These are phyloP conservation scores for Saccharomyces eubayanus DNA, from an alignment of 805 yeast genomes.

Conservation along the genomic window DNA sequence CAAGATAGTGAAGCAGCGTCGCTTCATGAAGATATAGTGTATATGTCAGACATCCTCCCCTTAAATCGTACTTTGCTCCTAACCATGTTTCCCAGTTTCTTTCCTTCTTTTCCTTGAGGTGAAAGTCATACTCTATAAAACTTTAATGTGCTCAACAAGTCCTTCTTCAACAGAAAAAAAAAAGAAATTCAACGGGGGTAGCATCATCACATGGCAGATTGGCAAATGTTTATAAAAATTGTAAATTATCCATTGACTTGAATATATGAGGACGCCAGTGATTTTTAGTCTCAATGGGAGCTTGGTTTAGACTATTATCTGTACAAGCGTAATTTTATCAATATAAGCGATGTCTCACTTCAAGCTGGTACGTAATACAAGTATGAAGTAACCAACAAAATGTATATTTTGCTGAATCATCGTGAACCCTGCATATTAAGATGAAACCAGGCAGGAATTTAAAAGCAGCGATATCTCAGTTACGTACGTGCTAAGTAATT, in stretches of 20 bases:
- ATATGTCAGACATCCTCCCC: slow-evolving; percentile 3
- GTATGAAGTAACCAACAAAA: not conserved
- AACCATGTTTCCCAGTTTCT: not conserved
- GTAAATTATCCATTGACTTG: not conserved
- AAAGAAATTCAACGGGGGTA: not conserved
- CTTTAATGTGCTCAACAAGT: not conserved
- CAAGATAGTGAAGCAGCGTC: not conserved
- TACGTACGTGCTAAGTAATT: not conserved
- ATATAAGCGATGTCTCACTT: not conserved
- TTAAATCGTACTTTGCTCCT: not conserved
- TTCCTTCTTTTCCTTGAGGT: not conserved
- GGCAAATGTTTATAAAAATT: not conserved
- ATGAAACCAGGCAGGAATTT: no score
- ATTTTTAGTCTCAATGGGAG: not conserved
- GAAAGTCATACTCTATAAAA: not conserved
- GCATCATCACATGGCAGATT: not conserved
- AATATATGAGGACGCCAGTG: not conserved
- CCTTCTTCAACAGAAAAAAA: not conserved
- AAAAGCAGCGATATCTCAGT: not conserved
- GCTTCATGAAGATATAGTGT: slow-evolving; percentile 12
- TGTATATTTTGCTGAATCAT: no score
- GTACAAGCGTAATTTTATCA: not conserved
- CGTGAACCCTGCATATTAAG: no score
- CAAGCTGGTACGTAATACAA: not conserved
- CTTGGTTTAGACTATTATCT: not conserved